Evolutionary conservation across 1,139 yeast genomes (phyloP).

Genomic region (Hyphopichia fennica): DNA sequence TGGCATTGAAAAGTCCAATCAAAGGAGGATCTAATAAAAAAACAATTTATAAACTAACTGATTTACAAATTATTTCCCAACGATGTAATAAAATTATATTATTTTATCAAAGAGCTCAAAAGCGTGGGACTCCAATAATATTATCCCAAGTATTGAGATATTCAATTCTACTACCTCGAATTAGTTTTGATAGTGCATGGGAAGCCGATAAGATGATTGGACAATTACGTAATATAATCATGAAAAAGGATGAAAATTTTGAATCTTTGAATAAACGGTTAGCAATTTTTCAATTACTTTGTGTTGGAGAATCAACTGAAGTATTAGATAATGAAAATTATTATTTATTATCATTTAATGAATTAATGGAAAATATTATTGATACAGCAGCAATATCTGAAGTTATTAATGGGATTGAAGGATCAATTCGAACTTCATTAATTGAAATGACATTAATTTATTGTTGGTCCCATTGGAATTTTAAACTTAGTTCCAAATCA

Average conservation of each 20-base stretch:
- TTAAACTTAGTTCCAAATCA: conserved; percentile 6
- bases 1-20: not conserved
- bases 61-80: conserved; percentile 11
- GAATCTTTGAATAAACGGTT: not conserved
- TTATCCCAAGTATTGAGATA: conserved; percentile 12
- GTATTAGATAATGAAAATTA: conserved; percentile 27
- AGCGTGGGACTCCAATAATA: conserved; percentile 5
- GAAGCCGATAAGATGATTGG: conserved; percentile 15
- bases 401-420: conserved; percentile 14
- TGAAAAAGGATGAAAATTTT: conserved; percentile 7
- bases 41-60: conserved; percentile 10
- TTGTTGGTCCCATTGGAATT: conserved; percentile 41
- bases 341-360: conserved; percentile 32
- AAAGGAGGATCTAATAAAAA: not conserved
- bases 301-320: conserved; percentile 11
- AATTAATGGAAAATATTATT: conserved; percentile 33
- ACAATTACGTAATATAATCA: conserved; percentile 8
- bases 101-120: not conserved
- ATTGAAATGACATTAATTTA: conserved; percentile 36
- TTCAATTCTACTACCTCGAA: conserved; percentile 11
- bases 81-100: conserved; percentile 6
- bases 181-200: conserved; percentile 12
- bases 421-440: conserved; percentile 15
- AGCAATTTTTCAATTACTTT: conserved; percentile 10
- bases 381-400: conserved; percentile 28